Evolutionary conservation across 2,329 filamentous ascomycete genomes (phyloP).

Genomic region (Coniochaeta pulveracea): DNA sequence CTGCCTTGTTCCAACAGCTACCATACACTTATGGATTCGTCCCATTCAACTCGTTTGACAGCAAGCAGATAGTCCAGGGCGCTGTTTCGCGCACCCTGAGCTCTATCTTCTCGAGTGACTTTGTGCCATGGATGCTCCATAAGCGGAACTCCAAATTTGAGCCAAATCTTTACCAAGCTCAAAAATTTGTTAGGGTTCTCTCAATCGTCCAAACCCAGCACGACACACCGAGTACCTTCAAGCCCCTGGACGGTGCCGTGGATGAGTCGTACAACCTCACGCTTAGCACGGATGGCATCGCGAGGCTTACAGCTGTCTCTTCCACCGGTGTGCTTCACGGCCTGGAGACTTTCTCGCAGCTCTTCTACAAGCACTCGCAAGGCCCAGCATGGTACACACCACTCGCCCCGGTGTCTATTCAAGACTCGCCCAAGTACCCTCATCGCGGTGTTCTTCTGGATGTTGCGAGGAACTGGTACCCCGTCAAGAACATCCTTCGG

Average conservation of each 20-base stretch:
- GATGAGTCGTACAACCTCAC: constrained; percentile 68
- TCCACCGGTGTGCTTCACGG: constrained; percentile 60
- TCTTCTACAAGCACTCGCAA: constrained; percentile 63
- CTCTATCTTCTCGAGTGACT: constrained; percentile 54
- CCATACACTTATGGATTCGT: constrained; percentile 33
- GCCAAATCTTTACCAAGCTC: constrained; percentile 33
- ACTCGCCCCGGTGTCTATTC: constrained; percentile 57
- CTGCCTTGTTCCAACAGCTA: constrained; percentile 28
- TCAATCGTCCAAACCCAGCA: constrained; percentile 46
- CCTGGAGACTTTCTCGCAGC: constrained; percentile 67
- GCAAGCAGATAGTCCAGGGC: constrained; percentile 41
- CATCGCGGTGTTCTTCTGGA: constrained; percentile 77
- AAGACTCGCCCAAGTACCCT: constrained; percentile 61
- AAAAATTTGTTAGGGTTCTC: constrained; percentile 46
- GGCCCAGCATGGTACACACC: constrained; percentile 53
- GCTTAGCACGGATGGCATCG: constrained; percentile 45
- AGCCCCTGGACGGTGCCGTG: constrained; percentile 48
- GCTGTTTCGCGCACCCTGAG: constrained; percentile 48
- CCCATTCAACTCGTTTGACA: constrained; percentile 28
- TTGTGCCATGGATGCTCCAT: constrained; percentile 72
- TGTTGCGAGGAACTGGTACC: constrained; percentile 61
- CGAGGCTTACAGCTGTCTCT: constrained; percentile 51
- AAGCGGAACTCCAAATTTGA: constrained; percentile 53
- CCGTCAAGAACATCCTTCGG: constrained; percentile 54
- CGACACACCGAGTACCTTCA: constrained; percentile 43